Base-by-base conservation (phyloP, 768 basidiomycete species). In the Psilocybe cubensis region DNA sequence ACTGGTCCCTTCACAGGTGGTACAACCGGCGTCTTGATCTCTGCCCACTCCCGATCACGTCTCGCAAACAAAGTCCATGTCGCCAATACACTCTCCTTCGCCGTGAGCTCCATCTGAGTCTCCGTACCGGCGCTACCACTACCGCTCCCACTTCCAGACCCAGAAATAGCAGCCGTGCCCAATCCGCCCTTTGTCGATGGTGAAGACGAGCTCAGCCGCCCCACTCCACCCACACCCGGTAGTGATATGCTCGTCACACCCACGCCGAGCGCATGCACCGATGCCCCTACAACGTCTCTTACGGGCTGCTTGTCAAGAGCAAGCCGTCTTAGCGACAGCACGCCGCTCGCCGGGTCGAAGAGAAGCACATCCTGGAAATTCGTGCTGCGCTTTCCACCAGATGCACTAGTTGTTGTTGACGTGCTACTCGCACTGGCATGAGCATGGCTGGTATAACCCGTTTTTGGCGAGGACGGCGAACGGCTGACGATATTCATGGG, bases 1-100 rank as follows among this genome's bases (percentile, higher is more conserved):
- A 35, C 52, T 44, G 56, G 38, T 52, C 9, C 11, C 31, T n/a
- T 25, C 23, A 9, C 41, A 9, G 6, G 9, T 17, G 54, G 48
- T 33, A 44, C 45, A 51, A 65, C 54, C 9, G 69, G 64, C 25
- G 68, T 74, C 62, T 75, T 81, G 53, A 89, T 79, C 57, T 84
- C 83, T 4, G 70, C 72, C 83, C 84, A 85, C 25, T 79, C 82
- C 14, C 70, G 65, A 12, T 76, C 75, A 35, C 86, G 71, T 58
- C 76, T n/a, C n/a, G n/a, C n/a, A n/a, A n/a, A 73, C 58, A 93
- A 65, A 62, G 79, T 77, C 89, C 91, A 92, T 1, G 83, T 87
- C 38, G 88, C 88, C 18, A 91, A 76, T 3, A 72, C 66, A 51
- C 58, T 66, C 52, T 75, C 77, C 63, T 66, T 71, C 31, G 68